Percentiles rank a stretch among this genome's conserved stretches.
Evolutionary conservation across 345 rosid genomes (phyloP).

Genomic region (Excoecaria cochinchinensis): DNA sequence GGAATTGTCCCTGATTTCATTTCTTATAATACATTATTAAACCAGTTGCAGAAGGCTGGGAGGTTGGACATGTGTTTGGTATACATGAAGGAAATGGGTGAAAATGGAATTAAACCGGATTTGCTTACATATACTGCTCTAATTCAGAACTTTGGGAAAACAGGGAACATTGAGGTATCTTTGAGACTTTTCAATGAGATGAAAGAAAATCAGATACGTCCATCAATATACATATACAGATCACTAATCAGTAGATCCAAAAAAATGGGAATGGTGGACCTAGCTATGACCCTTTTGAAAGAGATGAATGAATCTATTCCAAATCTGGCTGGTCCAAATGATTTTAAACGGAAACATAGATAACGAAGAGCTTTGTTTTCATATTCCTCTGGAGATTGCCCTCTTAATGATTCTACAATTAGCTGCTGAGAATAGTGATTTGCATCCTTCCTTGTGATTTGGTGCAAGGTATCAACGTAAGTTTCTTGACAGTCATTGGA

Average conservation of each 20-base stretch:
- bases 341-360: slow-evolving; percentile 54
- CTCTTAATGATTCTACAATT: neutral
- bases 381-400: neutral
- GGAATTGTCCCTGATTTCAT: slow-evolving; percentile 52
- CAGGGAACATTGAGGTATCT: slow-evolving; percentile 60
- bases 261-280: slow-evolving; percentile 51
- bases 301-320: slow-evolving; percentile 57
- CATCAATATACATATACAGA: slow-evolving; percentile 62
- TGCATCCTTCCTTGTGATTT: neutral
- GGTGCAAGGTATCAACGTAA: neutral
- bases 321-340: slow-evolving; percentile 59
- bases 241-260: slow-evolving; percentile 43
- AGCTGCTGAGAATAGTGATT: neutral
- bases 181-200: slow-evolving; percentile 68
- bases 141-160: slow-evolving; percentile 69
- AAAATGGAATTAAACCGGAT: slow-evolving; percentile 58
- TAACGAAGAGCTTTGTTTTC: slow-evolving; percentile 21
- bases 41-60: slow-evolving; percentile 65
- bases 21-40: slow-evolving; percentile 70
- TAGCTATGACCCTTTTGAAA: slow-evolving; percentile 47
- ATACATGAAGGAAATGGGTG: slow-evolving; percentile 55
- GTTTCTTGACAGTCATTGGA: neutral
- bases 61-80: slow-evolving; percentile 60
- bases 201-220: slow-evolving; percentile 60
- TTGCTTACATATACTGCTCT: slow-evolving; percentile 77